Evolutionary conservation across 352 stramenopile species (phyloP).

Genomic region (Globisporangium nodosum): DNA sequence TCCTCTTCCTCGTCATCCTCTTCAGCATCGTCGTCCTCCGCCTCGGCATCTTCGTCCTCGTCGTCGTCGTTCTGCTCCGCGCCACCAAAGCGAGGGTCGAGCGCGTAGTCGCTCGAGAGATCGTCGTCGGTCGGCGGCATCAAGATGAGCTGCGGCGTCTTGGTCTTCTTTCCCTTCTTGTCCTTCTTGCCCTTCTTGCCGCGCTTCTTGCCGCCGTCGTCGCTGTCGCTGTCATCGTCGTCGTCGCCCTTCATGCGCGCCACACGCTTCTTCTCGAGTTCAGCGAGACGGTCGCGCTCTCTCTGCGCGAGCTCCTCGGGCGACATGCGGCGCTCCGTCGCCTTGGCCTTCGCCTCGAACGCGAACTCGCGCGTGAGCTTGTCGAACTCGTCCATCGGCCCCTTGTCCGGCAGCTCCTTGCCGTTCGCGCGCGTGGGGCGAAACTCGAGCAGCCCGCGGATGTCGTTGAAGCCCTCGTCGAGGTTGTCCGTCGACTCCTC

Average conservation of each 20-base stretch:
- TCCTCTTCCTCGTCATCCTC: conserved; percentile 36
- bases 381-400: conserved; percentile 83
- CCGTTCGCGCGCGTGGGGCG: conserved; percentile 66
- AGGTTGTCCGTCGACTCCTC: conserved; percentile 73
- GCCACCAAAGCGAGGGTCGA: conserved; percentile 50
- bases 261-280: conserved; percentile 92
- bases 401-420: conserved; percentile 54
- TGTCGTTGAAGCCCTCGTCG: conserved; percentile 65
- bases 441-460: conserved; percentile 69
- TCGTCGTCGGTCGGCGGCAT: conserved; percentile 88
- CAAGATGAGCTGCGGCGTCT: conserved; percentile 52
- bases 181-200: conserved; percentile 33
- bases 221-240: conserved; percentile 49
- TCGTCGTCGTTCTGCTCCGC: conserved; percentile 42
- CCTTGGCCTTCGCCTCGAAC: conserved; percentile 91
- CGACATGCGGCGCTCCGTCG: conserved; percentile 93
- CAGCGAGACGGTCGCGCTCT: conserved; percentile 87
- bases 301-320: conserved; percentile 92
- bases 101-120: conserved; percentile 81
- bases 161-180: conserved; percentile 26
- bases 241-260: conserved; percentile 93
- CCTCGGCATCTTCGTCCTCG: conserved; percentile 17
- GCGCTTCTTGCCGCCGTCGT: conserved; percentile 43
- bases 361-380: conserved; percentile 72
- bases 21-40: conserved; percentile 26